Evolutionary conservation across 1,284 basidiomycete species (phyloP), one percentile per base, ranked within the genome.

Genomic region (Tylopilus sp.): DNA sequence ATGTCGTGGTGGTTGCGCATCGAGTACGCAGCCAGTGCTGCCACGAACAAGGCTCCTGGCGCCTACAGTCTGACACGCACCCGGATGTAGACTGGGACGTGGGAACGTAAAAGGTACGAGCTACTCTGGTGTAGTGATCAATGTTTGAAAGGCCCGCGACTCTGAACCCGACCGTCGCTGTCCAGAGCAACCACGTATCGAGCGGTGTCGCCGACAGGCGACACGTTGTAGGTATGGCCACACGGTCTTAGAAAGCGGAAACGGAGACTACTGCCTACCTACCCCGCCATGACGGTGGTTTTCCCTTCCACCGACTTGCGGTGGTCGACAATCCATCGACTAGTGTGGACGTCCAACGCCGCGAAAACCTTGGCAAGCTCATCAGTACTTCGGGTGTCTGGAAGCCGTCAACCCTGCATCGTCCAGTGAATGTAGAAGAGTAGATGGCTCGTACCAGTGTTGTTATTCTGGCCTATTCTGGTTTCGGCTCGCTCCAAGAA

Each of bases 281-380:
- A 83, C 82, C 51, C n/a, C n/a, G 89, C 84, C 6, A 92, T 71
- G 19, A 92, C 66, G 34, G 91, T 71, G 1, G 89, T 92, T 39
- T 89, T 75, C 5, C 78, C 82, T 36, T 74, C 71, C 33, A 92
- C 69, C 7, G 92, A 71, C 52, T 86, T 81, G 4, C 87, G 85
- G 44, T 89, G 79, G 16, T 89, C 80, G 11, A 91, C 79, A 49
- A 92, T 84, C 79, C 80, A 89, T 55, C 79, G 79, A 0, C 86
- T 75, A 0, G 88, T 92, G 53, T 71, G 70, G n/a, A 68, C 65
- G 15, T 70, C 70, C 48, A 76, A 66, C 10, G 67, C 67, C 41
- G 74, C 63, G 18, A 56, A 54, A 36, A 59, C 49, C 40, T 41
- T 39, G 18, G 35, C n/a, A 10, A 10, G 5, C 55, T 65, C 50